These are phyloP conservation scores for Gnomoniopsis sp. DNA, from an alignment of 2,329 filamentous ascomycete genomes.

Conservation along the genomic window DNA sequence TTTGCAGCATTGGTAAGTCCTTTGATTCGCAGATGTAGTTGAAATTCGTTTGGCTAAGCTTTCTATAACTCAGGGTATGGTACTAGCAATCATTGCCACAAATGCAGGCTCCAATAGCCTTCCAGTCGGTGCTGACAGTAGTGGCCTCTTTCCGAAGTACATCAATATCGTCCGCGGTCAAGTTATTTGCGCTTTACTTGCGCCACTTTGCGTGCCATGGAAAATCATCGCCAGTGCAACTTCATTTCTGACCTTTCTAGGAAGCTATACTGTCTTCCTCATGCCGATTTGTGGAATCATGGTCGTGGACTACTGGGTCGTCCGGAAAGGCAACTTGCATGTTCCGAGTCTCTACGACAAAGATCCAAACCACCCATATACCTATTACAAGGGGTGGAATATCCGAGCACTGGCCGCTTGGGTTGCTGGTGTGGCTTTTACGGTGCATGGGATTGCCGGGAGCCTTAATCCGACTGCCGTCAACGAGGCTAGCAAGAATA, in stretches of 20 bases:
- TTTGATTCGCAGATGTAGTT: neutral
- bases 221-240: conserved; percentile 36
- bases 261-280: conserved; percentile 38
- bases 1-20: conserved; percentile 25
- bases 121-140: conserved; percentile 37
- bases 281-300: conserved; percentile 34
- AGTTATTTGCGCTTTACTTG: conserved; percentile 35
- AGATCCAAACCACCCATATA: conserved; percentile 24
- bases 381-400: conserved; percentile 30
- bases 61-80: conserved; percentile 22
- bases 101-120: conserved; percentile 39
- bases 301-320: conserved; percentile 37
- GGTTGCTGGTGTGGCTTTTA: conserved; percentile 27
- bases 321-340: conserved; percentile 35
- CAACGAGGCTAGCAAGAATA: conserved; percentile 27
- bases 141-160: conserved; percentile 37
- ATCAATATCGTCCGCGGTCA: conserved; percentile 41
- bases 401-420: conserved; percentile 29
- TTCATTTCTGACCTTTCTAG: conserved; percentile 39
- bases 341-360: conserved; percentile 33
- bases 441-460: conserved; percentile 30
- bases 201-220: conserved; percentile 37
- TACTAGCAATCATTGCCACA: conserved; percentile 35
- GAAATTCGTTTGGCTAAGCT: neutral
- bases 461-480: conserved; percentile 29